Evolutionary conservation across 75 land plant genomes (phyloP).

Genomic region (Pinus taeda): DNA sequence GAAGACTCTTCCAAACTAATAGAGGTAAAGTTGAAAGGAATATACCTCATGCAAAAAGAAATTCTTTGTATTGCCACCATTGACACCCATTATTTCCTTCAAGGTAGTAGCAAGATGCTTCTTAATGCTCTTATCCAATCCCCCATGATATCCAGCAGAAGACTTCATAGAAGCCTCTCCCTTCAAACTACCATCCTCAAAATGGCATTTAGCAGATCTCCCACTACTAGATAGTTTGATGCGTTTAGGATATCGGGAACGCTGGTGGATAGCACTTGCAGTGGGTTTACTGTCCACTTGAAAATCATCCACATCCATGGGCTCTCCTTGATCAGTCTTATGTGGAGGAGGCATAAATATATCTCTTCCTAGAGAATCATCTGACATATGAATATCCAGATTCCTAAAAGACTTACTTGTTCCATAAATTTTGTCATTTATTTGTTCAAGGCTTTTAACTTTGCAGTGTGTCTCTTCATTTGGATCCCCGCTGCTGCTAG

Average conservation of each 20-base stretch:
- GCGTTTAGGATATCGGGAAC: slow-evolving; percentile 30
- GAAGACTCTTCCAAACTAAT: neutral
- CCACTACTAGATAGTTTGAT: slow-evolving; percentile 41
- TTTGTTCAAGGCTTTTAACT: slow-evolving; percentile 47
- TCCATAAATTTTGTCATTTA: slow-evolving; percentile 39
- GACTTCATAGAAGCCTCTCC: slow-evolving; percentile 51
- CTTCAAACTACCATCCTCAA: slow-evolving; percentile 64
- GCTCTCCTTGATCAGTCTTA: slow-evolving; percentile 22
- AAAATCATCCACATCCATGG: slow-evolving; percentile 31
- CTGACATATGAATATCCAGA: slow-evolving; percentile 13
- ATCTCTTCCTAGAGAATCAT: slow-evolving; percentile 13
- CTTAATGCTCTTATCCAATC: slow-evolving; percentile 52
- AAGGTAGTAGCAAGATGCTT: slow-evolving; percentile 50
- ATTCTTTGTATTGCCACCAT: slow-evolving; percentile 47
- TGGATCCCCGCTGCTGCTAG: slow-evolving; percentile 1
- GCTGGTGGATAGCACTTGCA: slow-evolving; percentile 30
- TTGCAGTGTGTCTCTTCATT: slow-evolving; percentile 35
- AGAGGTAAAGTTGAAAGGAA: neutral
- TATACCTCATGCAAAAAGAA: slow-evolving; percentile 68
- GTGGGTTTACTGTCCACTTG: slow-evolving; percentile 29
- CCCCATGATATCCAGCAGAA: slow-evolving; percentile 15
- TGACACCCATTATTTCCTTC: slow-evolving; percentile 67
- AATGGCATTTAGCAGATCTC: slow-evolving; percentile 34
- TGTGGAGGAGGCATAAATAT: neutral
- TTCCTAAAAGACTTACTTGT: slow-evolving; percentile 13